Conservation (phyloP, 1,139 yeast species). For the Magnusiomyces tetraspermus region DNA sequence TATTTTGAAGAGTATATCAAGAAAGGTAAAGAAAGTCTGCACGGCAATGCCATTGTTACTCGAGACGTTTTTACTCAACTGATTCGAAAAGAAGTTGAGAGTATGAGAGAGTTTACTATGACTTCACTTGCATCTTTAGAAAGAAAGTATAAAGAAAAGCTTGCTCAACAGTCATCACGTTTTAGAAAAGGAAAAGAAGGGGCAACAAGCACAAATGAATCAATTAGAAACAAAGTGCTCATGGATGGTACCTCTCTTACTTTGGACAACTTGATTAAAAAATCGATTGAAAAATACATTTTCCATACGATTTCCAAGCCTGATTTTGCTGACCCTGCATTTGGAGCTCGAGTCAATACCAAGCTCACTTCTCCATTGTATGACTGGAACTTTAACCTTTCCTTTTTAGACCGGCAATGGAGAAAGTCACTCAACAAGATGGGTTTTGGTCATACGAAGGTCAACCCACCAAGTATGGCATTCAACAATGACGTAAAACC, state of each 20-base stretch:
- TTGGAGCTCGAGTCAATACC: slow-evolving; percentile 28
- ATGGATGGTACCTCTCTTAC: slow-evolving; percentile 1
- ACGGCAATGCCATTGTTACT: slow-evolving; percentile 10
- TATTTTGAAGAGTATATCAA: slow-evolving; percentile 8
- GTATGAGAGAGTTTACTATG: slow-evolving; percentile 2
- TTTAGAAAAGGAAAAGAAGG: background rate
- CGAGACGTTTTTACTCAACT: slow-evolving; percentile 10
- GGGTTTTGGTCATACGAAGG: slow-evolving; percentile 22
- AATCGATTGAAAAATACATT: slow-evolving; percentile 10
- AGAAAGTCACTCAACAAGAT: slow-evolving; percentile 16
- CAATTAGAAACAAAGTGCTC: too few species aligned
- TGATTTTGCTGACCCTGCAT: slow-evolving; percentile 27
- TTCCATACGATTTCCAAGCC: slow-evolving; percentile 18
- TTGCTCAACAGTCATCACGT: background rate
- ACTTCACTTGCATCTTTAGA: background rate
- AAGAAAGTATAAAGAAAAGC: background rate
- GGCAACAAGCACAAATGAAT: too few species aligned
- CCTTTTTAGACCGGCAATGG: slow-evolving; percentile 16
- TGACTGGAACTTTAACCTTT: slow-evolving; percentile 19
- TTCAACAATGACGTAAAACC: slow-evolving; percentile 20
- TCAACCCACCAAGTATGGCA: slow-evolving; percentile 25
- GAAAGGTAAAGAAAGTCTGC: background rate
- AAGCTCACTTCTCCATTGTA: slow-evolving; percentile 25
- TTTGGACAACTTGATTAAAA: slow-evolving; percentile 2
- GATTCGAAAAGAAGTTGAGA: slow-evolving; percentile 8